Conservation (phyloP, 495 filamentous ascomycete species). For the Oidiodendron maius region DNA sequence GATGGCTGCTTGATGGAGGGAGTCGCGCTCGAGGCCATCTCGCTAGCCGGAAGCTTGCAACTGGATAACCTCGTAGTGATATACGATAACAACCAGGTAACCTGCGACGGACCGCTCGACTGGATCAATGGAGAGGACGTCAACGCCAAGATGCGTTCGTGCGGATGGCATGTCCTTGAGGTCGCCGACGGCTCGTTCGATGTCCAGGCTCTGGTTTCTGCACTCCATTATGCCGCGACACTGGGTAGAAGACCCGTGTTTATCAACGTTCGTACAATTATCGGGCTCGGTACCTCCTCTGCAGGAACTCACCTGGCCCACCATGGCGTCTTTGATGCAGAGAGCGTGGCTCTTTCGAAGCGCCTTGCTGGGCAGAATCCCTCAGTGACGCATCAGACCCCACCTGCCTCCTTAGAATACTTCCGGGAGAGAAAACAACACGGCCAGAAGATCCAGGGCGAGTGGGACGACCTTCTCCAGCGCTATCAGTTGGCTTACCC, state of each 20-base stretch:
- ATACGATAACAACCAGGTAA: conserved; percentile 56
- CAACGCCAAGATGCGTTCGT: conserved; percentile 52
- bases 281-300: conserved; percentile 44
- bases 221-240: conserved; percentile 38
- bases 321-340: conserved; percentile 38
- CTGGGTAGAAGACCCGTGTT: conserved; percentile 47
- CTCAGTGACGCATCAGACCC: conserved; percentile 39
- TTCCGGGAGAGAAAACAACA: conserved; percentile 34
- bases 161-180: conserved; percentile 53
- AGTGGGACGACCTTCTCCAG: conserved; percentile 40
- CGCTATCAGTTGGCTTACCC: conserved; percentile 38
- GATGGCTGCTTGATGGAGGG: conserved; percentile 57
- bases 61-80: conserved; percentile 51
- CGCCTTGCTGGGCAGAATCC: conserved; percentile 35
- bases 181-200: conserved; percentile 48
- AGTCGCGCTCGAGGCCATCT: conserved; percentile 48
- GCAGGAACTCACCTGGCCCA: conserved; percentile 46
- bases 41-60: conserved; percentile 47
- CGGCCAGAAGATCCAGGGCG: conserved; percentile 33
- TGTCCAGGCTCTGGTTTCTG: conserved; percentile 42
- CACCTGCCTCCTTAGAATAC: conserved; percentile 40
- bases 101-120: conserved; percentile 52
- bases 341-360: conserved; percentile 44
- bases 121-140: conserved; percentile 51
- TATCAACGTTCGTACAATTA: conserved; percentile 52